Percentiles rank a stretch among this genome's conserved stretches.
phyloP scores from a whole-genome alignment of 768 basidiomycete genomes.

The Leccinum barrowsii region DNA sequence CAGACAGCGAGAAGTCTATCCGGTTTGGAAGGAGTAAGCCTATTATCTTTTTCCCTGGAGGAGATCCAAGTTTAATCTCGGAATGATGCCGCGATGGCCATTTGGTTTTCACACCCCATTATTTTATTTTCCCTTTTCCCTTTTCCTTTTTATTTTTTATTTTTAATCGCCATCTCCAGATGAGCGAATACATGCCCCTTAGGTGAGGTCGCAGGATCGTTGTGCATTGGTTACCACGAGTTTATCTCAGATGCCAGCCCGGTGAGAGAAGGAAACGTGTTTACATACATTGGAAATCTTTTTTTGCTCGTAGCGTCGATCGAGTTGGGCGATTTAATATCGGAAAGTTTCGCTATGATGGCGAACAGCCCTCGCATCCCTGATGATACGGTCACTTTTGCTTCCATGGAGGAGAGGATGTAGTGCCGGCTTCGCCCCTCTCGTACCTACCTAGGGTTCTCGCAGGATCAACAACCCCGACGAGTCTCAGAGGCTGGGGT shows the following conservation, averaged over 20 bases:
- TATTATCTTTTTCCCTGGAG: constrained; percentile 19
- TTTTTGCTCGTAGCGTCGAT: constrained; percentile 20
- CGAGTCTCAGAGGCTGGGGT: background rate
- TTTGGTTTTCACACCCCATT: constrained; percentile 16
- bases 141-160: background rate
- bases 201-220: constrained; percentile 25
- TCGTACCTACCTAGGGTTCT: constrained; percentile 13
- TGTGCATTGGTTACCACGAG: constrained; percentile 25
- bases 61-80: constrained; percentile 15
- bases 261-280: constrained; percentile 15
- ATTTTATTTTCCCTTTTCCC: constrained; percentile 2
- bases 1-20: constrained; percentile 15
- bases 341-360: constrained; percentile 13
- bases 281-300: constrained; percentile 3
- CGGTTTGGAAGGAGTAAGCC: constrained; percentile 20
- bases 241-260: constrained; percentile 26
- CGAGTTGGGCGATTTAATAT: constrained; percentile 24
- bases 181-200: constrained; percentile 22
- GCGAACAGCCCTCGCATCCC: constrained; percentile 4
- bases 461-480: background rate
- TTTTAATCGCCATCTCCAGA: constrained; percentile 9
- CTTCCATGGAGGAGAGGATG: constrained; percentile 9
- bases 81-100: constrained; percentile 18
- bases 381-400: constrained; percentile 1
- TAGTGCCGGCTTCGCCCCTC: background rate